Conservation (phyloP, 2,329 filamentous ascomycete genomes). For the Sclerotinia trifoliorum region DNA sequence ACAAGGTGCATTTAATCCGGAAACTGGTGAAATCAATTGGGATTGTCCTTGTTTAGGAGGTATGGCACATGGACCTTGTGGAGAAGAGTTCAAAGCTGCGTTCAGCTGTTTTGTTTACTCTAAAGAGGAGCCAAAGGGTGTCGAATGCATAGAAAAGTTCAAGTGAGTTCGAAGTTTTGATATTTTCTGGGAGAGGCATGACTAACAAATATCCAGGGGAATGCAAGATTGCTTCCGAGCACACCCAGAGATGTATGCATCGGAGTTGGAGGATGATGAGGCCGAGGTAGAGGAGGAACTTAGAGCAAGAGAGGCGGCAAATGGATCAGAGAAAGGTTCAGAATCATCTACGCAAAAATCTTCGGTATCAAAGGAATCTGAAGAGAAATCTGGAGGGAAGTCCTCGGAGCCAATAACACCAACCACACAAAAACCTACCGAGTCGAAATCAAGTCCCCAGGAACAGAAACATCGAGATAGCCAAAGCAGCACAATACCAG, state of each 20-base stretch:
- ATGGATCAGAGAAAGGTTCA: constrained; percentile 22
- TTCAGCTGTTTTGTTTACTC: constrained; percentile 99
- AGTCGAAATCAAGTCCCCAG: neutral
- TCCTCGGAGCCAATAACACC: constrained; percentile 9
- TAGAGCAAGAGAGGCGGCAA: constrained; percentile 30
- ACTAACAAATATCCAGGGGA: constrained; percentile 54
- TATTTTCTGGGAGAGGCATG: constrained; percentile 20
- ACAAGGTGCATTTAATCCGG: constrained; percentile 94
- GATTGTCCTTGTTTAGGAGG: constrained; percentile 96
- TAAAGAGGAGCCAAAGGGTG: constrained; percentile 91
- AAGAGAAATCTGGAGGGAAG: neutral
- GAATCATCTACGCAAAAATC: constrained; percentile 18
- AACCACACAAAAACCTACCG: constrained; percentile 11
- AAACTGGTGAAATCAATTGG: constrained; percentile 99
- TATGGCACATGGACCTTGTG: constrained; percentile 95
- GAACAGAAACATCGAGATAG: constrained; percentile 1
- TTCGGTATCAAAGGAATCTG: neutral
- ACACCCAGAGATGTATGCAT: constrained; percentile 90
- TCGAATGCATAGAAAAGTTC: constrained; percentile 97
- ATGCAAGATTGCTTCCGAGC: constrained; percentile 98
- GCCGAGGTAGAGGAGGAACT: constrained; percentile 49
- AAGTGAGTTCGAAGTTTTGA: constrained; percentile 62
- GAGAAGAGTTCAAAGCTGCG: constrained; percentile 89
- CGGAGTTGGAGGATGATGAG: constrained; percentile 78
- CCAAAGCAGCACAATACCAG: constrained; percentile 26